Evolutionary conservation across 2,329 filamentous ascomycete species (phyloP), one percentile per base, ranked within the genome.

Genomic region (Fusarium oligoseptatum): DNA sequence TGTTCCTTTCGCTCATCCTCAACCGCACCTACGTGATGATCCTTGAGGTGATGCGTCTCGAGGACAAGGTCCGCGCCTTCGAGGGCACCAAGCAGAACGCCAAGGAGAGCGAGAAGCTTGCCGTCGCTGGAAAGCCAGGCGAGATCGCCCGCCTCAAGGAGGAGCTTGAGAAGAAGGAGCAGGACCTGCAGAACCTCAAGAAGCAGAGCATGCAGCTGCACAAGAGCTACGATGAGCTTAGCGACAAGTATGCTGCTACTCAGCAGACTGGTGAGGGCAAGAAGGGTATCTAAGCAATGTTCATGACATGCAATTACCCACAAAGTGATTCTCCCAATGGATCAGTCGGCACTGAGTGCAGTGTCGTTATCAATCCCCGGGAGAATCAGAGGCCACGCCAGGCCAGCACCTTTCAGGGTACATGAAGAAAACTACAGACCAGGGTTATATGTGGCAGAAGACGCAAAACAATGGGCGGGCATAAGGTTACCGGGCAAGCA

Each of bases 11-110:
- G 64, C 90, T 99, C 75, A 99, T 99, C 85, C 94, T 97, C 83
- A 98, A 99, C 92, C 96, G 97, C 82, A 99, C 97, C 82, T 99
- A 98, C 88, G 94, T 93, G 81, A 96, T 98, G 94, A 98, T 98
- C 81, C 90, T 98, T 76, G 95, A 98, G 79, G 91, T 94, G 61
- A 93, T 98, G 81, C 88, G 94, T 73, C 93, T 99, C 64, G 96
- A 99, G 88, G 95, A 98, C 85, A 94, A 94, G 87, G 87, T 98
- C 82, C 95, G 95, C 89, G 87, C 90, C 74, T 92, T 94, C 83
- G 94, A 97, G 88, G 80, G 87, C 41, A 83, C 80, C 70, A 83
- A 87, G 77, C 83, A 85, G 78, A 84, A 87, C 81, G 84, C 86
- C 73, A 94, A 95, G 87, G 88, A 94, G 80, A 89, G 90, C 72